Evolutionary conservation across 495 filamentous ascomycete species (phyloP).

Genomic region (Trichoderma orchidacearum): DNA sequence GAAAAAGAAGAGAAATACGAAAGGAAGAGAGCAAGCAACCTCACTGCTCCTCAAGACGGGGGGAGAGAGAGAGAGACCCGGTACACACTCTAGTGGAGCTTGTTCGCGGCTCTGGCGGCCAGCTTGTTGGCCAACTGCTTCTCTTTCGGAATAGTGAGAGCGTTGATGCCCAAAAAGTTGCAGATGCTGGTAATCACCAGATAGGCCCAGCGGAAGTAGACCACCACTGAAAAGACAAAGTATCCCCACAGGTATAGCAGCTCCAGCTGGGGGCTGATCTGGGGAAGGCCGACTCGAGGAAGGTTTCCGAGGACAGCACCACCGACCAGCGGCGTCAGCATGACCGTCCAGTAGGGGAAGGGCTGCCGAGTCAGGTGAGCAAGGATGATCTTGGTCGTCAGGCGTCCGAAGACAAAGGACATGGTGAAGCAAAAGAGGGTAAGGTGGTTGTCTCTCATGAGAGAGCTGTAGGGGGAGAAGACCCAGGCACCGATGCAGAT

Average conservation of each 20-base stretch:
- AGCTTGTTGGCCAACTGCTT: conserved; percentile 33
- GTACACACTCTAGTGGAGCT: not conserved
- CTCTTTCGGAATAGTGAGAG: conserved; percentile 69
- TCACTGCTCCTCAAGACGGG: not conserved
- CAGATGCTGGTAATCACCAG: conserved; percentile 89
- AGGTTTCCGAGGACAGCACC: conserved; percentile 77
- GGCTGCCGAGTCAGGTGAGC: conserved; percentile 87
- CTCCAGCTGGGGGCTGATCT: conserved; percentile 47
- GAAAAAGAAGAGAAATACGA: not conserved
- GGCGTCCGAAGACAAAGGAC: conserved; percentile 94
- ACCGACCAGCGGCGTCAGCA: conserved; percentile 71
- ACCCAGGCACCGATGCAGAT: conserved; percentile 67
- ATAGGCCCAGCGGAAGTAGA: conserved; percentile 85
- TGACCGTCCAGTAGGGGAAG: conserved; percentile 91
- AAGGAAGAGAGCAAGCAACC: not conserved
- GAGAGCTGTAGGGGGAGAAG: conserved; percentile 67
- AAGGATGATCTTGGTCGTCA: conserved; percentile 99
- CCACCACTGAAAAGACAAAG: conserved; percentile 63
- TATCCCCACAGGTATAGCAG: conserved; percentile 71
- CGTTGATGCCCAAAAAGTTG: conserved; percentile 81
- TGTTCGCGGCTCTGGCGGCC: conserved; percentile 3
- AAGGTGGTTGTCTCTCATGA: conserved; percentile 70
- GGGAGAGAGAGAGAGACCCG: no score
- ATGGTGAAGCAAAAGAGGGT: conserved; percentile 88
- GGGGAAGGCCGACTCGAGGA: conserved; percentile 59